A percentile compares a stretch with the other conserved stretches of the same genome.
These are phyloP conservation scores for Kwoniella sp. DNA, from an alignment of 768 basidiomycete genomes.

Conservation along the genomic window DNA sequence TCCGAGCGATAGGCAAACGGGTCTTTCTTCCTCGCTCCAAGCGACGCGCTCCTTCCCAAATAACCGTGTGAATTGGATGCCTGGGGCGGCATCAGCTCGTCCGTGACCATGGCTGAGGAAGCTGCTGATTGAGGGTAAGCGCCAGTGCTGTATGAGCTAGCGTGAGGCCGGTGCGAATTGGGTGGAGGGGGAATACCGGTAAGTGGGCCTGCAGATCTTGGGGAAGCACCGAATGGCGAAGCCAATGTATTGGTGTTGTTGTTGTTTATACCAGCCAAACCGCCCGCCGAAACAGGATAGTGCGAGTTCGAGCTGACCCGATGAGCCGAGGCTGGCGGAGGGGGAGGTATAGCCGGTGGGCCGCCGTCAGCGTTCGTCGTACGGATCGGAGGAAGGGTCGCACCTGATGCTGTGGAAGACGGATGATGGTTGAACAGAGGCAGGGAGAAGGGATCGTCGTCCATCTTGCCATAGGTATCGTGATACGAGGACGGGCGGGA, in stretches of 20 bases:
- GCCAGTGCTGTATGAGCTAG: constrained; percentile 4
- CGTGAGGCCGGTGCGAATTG: constrained; percentile 22
- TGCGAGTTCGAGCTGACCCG: constrained; percentile 3
- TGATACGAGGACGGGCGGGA: constrained; percentile 48
- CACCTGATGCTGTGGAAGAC: not conserved
- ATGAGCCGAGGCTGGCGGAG: constrained; percentile 22
- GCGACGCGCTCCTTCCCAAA: constrained; percentile 48
- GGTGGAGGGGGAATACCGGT: constrained; percentile 4
- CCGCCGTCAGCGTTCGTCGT: constrained; percentile 8
- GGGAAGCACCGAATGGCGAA: constrained; percentile 23
- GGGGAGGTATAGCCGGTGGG: constrained; percentile 20
- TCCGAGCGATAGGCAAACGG: constrained; percentile 52
- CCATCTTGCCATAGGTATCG: constrained; percentile 27
- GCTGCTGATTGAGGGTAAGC: not conserved
- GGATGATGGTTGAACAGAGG: constrained; percentile 43
- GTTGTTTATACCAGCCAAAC: not conserved
- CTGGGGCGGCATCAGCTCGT: constrained; percentile 39
- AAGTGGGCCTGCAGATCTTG: constrained; percentile 7
- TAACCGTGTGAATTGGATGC: constrained; percentile 33
- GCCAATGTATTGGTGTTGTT: constrained; percentile 8
- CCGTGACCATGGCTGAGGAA: constrained; percentile 9
- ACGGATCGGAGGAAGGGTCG: constrained; percentile 17
- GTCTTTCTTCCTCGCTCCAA: constrained; percentile 48
- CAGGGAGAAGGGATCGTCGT: constrained; percentile 36
- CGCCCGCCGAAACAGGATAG: constrained; percentile 3